Base-by-base conservation (phyloP, 305 asterid species). In the Fraxinus xanthoxyloides region DNA sequence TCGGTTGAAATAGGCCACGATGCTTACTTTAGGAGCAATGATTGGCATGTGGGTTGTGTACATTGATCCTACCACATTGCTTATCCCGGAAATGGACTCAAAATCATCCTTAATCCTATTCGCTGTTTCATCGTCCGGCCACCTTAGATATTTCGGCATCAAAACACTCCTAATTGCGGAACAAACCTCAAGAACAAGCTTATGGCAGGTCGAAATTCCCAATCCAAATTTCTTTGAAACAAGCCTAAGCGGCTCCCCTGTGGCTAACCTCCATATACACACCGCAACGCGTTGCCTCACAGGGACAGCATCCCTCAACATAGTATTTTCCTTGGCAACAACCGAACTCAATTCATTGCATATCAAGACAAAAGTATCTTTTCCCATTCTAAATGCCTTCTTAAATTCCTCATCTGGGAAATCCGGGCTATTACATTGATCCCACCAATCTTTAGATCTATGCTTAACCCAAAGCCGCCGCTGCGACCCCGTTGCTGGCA, bases 361-460 rank as follows among this genome's bases (percentile, higher is more conserved):
- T 3, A 87, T 87, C 31, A 85, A 83, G 15, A 85, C 89, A 35
- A 87, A 87, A 10, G 90, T 87, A 3, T 79, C 86, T 28, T 87
- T 87, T 82, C 90, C 87, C 90, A 87, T 87, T 32, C 87, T 81
- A 15, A 87, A 87, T 1, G 90, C 87, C 30, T 84, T 77, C 12
- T 61, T 87, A 54, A 87, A 87, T 61, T 87, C 90, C 34, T 79
- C 87, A 13, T 87, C 88, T 0, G 90, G 90, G 7, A 81, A 83
- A 63, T 85, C 89, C 0, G 86, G 84, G 51, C 89, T 85, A 30
- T 80, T 85, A 59, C 86, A 87, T 40, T 79, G 87, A 34, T 87
- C 90, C 90, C 90, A 87, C 90, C 90, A 87, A 46, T 81, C 90
- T 30, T 77, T 81, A 0, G 90, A 87, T 77, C 90, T 79, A 23